Conservation (phyloP, 2,329 filamentous ascomycete species). For the Corniculantispora saksenae region DNA sequence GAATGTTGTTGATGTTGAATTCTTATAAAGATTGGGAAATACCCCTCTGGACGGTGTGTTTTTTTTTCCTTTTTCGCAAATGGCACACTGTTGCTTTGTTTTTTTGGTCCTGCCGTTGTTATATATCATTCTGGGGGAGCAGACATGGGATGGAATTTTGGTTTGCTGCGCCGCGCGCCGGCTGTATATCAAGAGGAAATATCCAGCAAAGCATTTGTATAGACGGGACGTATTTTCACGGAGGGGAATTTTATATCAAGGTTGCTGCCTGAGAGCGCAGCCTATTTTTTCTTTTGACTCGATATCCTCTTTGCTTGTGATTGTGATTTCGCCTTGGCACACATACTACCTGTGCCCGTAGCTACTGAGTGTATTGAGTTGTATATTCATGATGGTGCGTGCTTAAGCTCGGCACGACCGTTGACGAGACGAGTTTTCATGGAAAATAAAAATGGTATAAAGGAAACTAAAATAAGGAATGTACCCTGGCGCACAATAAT, state of each 20-base stretch:
- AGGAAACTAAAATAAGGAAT: background rate
- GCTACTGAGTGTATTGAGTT: no score
- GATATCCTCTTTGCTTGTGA: no score
- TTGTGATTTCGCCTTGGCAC: no score
- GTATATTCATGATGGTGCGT: no score
- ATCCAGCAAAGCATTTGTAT: slow-evolving; percentile 13
- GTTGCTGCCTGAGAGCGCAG: background rate
- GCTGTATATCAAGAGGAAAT: background rate
- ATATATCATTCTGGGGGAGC: slow-evolving; percentile 20
- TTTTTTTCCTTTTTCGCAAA: background rate
- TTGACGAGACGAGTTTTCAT: background rate
- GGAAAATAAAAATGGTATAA: no score
- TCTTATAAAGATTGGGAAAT: slow-evolving; percentile 17
- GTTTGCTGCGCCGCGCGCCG: slow-evolving; percentile 7
- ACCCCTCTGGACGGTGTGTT: slow-evolving; percentile 20
- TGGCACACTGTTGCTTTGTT: background rate
- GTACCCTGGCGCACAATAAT: background rate
- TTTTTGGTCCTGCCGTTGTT: slow-evolving; percentile 13
- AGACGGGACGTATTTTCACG: slow-evolving; percentile 9
- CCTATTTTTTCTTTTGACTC: background rate
- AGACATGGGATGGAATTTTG: background rate
- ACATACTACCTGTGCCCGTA: no score
- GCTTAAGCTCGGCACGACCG: no score
- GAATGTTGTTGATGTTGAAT: slow-evolving; percentile 19
- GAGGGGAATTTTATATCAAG: slow-evolving; percentile 5